Conservation (phyloP, 345 rosid genomes). For the Rhizophora mangle region DNA sequence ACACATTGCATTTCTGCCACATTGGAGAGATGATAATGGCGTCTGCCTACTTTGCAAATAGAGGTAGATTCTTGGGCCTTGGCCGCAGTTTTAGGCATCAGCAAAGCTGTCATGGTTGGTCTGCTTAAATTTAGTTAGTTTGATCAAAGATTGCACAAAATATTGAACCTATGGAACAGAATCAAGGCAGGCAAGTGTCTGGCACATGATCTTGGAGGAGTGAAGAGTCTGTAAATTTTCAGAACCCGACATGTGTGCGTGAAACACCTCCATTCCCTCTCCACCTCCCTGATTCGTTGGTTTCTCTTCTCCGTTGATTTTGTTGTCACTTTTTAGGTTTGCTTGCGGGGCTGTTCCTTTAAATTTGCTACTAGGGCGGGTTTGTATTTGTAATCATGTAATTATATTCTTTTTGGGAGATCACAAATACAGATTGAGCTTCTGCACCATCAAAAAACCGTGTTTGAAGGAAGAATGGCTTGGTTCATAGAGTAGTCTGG, state of each 20-base stretch:
- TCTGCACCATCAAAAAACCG: too few relatives aligned
- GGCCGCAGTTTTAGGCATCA: background rate
- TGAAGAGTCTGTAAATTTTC: too few relatives aligned
- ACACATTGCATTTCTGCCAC: background rate
- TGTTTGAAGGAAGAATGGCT: too few relatives aligned
- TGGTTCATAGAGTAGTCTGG: too few relatives aligned
- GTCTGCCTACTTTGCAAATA: slow-evolving; percentile 9
- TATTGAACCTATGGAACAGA: background rate
- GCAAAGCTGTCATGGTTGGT: background rate
- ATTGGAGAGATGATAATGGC: background rate
- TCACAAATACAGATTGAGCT: background rate
- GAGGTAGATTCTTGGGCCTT: background rate
- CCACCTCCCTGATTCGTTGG: too few relatives aligned
- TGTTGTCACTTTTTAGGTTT: background rate
- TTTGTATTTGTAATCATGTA: background rate
- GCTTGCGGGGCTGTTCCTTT: background rate
- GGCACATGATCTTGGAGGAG: background rate
- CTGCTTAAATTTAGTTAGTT: background rate
- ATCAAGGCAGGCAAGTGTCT: slow-evolving; percentile 2
- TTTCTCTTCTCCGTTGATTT: background rate
- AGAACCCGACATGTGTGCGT: too few relatives aligned
- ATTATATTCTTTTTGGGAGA: background rate
- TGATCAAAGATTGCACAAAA: background rate
- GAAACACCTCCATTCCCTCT: too few relatives aligned
- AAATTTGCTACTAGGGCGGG: background rate